Conservation (phyloP, 2,329 filamentous ascomycete genomes). For the Domatiomyces catenatus region DNA sequence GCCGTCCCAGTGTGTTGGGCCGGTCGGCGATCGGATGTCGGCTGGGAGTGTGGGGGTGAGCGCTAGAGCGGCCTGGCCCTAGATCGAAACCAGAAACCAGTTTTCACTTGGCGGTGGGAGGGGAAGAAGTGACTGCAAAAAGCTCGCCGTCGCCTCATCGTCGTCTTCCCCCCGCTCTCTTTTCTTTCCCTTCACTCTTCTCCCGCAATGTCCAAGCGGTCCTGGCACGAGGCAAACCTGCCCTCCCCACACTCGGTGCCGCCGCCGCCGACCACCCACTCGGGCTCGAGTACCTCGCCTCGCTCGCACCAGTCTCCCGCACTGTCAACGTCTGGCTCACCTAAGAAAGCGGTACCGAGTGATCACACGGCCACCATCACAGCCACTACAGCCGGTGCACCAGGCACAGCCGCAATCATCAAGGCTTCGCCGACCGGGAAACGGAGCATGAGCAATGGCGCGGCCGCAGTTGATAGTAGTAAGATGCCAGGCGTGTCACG, state of each 20-base stretch:
- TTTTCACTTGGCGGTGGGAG: no score
- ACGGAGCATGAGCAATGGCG: conserved; percentile 11
- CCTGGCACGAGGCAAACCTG: conserved; percentile 17
- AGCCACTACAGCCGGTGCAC: not conserved
- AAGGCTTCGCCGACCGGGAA: conserved; percentile 9
- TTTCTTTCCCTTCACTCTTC: not conserved
- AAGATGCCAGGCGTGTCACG: conserved; percentile 24
- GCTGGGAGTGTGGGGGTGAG: no score
- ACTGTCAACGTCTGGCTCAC: conserved; percentile 6
- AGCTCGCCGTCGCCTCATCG: not conserved
- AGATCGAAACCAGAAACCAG: no score
- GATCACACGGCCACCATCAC: conserved; percentile 8
- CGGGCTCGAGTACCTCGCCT: conserved; percentile 8
- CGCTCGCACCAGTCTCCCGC: conserved; percentile 10
- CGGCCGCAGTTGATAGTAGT: conserved; percentile 1
- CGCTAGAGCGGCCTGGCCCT: no score
- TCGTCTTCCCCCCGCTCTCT: not conserved
- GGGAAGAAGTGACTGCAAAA: no score
- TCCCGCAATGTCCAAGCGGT: conserved; percentile 15
- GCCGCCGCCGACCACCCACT: conserved; percentile 1
- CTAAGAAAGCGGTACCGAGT: conserved; percentile 12
- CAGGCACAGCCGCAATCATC: not conserved
- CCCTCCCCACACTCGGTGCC: conserved; percentile 13
- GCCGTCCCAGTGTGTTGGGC: no score
- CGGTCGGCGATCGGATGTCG: no score